Conservation (phyloP, 441 rosid genomes). For the Eutrema salsugineum region DNA sequence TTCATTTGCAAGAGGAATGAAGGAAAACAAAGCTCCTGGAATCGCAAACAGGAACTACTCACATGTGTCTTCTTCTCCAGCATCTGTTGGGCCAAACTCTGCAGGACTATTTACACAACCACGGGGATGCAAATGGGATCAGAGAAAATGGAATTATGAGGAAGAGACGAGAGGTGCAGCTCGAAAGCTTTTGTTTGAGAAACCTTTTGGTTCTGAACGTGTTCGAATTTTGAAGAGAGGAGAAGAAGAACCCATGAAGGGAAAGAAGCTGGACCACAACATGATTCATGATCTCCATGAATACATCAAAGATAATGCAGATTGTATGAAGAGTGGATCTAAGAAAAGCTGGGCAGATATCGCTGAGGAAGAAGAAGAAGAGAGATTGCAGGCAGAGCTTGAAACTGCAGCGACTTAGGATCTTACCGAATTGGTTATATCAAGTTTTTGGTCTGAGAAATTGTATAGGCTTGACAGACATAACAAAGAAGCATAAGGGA, state of each 20-base stretch:
- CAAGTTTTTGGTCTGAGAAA: neutral
- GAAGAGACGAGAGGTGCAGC: conserved; percentile 24
- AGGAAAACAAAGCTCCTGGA: conserved; percentile 30
- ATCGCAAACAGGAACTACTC: conserved; percentile 28
- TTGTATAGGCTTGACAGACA: conserved; percentile 26
- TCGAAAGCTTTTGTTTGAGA: conserved; percentile 22
- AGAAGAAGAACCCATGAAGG: neutral
- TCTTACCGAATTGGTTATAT: neutral
- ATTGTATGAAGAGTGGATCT: conserved; percentile 4
- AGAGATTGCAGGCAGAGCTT: conserved; percentile 5
- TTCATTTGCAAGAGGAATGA: conserved; percentile 24
- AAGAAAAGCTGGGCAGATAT: conserved; percentile 83
- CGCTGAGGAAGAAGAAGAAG: conserved; percentile 56
- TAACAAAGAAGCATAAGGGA: conserved; percentile 22
- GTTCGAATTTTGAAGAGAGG: neutral
- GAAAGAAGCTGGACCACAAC: conserved; percentile 28
- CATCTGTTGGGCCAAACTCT: conserved; percentile 25
- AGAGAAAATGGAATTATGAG: neutral
- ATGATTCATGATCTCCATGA: conserved; percentile 29
- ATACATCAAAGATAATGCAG: conserved; percentile 17
- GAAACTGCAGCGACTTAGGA: neutral
- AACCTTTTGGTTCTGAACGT: neutral
- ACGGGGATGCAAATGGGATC: conserved; percentile 17
- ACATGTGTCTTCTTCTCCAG: conserved; percentile 20
- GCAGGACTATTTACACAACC: conserved; percentile 33